These are phyloP conservation scores for Spizellomyces sp. DNA, from an alignment of 192 early-diverging fungal genomes.

Conservation along the genomic window DNA sequence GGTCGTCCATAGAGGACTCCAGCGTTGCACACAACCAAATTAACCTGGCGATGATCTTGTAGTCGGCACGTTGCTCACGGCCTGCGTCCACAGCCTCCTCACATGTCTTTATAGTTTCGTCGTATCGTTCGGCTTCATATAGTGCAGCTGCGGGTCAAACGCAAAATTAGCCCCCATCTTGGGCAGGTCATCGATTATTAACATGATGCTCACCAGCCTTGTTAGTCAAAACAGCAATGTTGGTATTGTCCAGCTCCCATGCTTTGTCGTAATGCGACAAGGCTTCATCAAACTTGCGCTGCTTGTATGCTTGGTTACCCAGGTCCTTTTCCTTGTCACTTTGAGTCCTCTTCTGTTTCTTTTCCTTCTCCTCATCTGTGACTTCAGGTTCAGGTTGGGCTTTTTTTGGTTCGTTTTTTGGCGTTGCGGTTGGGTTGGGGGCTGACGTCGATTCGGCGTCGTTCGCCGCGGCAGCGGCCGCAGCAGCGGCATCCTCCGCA, in stretches of 20 bases:
- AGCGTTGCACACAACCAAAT: neutral
- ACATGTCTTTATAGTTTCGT: constrained; percentile 92
- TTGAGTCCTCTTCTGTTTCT: constrained; percentile 68
- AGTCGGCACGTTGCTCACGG: constrained; percentile 87
- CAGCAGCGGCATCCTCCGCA: constrained; percentile 38
- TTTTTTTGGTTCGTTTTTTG: constrained; percentile 24
- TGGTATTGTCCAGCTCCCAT: constrained; percentile 84
- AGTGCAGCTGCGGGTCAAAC: constrained; percentile 65
- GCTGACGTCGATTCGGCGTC: constrained; percentile 28
- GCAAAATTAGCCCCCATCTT: no score
- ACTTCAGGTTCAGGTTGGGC: constrained; percentile 43
- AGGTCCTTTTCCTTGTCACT: constrained; percentile 76
- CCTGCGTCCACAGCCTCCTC: constrained; percentile 91
- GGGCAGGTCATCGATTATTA: no score
- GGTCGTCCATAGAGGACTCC: no score
- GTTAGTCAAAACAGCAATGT: constrained; percentile 93
- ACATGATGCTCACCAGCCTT: constrained; percentile 67
- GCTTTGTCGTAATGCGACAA: constrained; percentile 89
- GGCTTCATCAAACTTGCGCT: constrained; percentile 86
- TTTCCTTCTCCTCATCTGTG: constrained; percentile 62
- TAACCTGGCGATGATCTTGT: constrained; percentile 87
- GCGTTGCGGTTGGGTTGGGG: neutral
- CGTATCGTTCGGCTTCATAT: constrained; percentile 91
- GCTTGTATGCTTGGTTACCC: constrained; percentile 92
- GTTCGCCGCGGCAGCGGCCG: constrained; percentile 46